Evolutionary conservation across 805 yeast genomes (phyloP), one percentile per base, ranked within the genome.

Genomic region (Saturnispora dispora): DNA sequence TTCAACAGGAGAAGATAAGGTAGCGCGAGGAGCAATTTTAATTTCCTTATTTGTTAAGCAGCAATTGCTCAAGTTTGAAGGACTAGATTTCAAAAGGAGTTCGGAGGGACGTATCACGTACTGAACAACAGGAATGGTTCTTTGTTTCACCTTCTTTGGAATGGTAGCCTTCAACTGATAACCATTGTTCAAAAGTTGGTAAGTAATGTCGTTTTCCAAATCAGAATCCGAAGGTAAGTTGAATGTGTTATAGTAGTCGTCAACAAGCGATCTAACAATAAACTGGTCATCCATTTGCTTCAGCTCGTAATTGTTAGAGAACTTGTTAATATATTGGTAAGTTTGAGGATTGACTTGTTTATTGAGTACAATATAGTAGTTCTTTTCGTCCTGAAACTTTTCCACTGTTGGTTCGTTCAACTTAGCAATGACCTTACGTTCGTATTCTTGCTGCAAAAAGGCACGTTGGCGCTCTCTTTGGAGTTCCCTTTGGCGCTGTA

Each of bases 181-280:
- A n/a, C 68, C 65, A 8, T 54, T 45, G 15, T 60, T 54, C n/a
- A 54, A 37, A 22, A 56, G 9, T 35, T 51, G 50, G 23, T 59
- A 53, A 6, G 49, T 49, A 3, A 64, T 49, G 3, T 58, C 54
- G 2, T 52, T 23, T 6, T 52, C 44, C 1, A 54, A 11, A 45
- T 62, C 60, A 5, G 57, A 57, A 50, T 64, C 63, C 1, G 43
- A 37, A 3, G 70, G 69, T 17, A 66, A 46, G 4, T 53, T 52
- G 42, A 56, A 48, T n/a, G 49, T 35, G n/a, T 58, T 56, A 22
- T 45, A 55, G 39, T 52, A 64, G 17, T 54, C 46, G 43, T 65
- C 69, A 10, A 18, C 45, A 2, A 46, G 40, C 2, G 66, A 63
- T 28, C 54, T 55, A 28, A 65, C 55, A 4, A 52, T 17, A 11